Evolutionary conservation across 192 early-diverging fungal species (phyloP).

Genomic region (Backusella psychrophila): DNA sequence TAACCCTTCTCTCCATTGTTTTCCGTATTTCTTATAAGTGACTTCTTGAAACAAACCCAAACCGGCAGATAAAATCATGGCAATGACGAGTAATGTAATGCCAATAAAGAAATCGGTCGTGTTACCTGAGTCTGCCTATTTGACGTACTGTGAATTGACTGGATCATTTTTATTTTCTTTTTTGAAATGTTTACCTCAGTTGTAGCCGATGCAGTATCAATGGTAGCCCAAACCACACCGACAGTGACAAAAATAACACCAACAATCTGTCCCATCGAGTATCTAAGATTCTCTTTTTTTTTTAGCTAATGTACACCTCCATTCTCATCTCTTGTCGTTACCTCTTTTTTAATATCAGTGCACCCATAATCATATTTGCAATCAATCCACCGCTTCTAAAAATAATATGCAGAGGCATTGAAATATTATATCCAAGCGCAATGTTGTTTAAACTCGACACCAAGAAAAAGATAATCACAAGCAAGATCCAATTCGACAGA

Average conservation of each 20-base stretch:
- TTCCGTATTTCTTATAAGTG: slow-evolving; percentile 74
- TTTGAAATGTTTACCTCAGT: background rate
- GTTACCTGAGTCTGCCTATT: background rate
- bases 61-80: slow-evolving; percentile 73
- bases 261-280: slow-evolving; percentile 46
- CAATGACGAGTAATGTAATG: slow-evolving; percentile 63
- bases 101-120: slow-evolving; percentile 42
- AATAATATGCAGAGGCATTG: slow-evolving; percentile 90
- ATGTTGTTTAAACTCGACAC: slow-evolving; percentile 83
- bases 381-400: slow-evolving; percentile 84
- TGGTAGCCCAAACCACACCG: slow-evolving; percentile 72
- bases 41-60: slow-evolving; percentile 84
- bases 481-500: slow-evolving; percentile 64
- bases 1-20: slow-evolving; percentile 84
- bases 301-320: background rate
- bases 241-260: slow-evolving; percentile 76
- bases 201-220: slow-evolving; percentile 29
- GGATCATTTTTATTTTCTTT: background rate
- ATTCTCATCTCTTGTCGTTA: slow-evolving; percentile 19
- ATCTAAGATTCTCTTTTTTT: slow-evolving; percentile 19
- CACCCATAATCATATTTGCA: slow-evolving; percentile 79
- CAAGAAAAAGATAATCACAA: slow-evolving; percentile 76
- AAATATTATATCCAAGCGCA: slow-evolving; percentile 75
- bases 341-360: slow-evolving; percentile 60
- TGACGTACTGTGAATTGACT: background rate